Evolutionary conservation across 108 stramenopile genomes (phyloP), one percentile per base, ranked within the genome.

Genomic region (Nannochloropsis oceanica): DNA sequence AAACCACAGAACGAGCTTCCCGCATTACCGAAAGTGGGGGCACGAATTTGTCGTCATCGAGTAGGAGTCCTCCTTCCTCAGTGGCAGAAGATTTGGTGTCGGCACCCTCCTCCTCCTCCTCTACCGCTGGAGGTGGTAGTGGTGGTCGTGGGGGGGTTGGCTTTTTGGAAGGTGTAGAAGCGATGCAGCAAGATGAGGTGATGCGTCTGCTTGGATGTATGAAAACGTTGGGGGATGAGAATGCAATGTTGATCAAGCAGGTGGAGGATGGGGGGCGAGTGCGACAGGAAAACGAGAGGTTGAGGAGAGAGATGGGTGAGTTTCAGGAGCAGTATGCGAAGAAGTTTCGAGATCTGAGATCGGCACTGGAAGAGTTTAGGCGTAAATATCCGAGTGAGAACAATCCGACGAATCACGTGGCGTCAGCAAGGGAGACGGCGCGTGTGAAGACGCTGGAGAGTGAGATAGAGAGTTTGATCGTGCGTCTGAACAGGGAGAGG

Each of bases 141-240:
- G 46, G 18, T 73, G 82, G 27, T 42, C 59, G 79, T 14, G 81
- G 42, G 73, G 79, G 14, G 46, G 82, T 43, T 14, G 86, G 44
- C n/a, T 82, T 59, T n/a, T 50, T 80, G 22, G 86, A 34, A 82
- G 24, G 44, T 46, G 86, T 82, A 25, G 73, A 83, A 59, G 79
- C 82, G 43, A 27, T 42, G 82, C 82, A 86, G 42, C 82, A 86
- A 73, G 86, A 59, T 8, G 86, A 86, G 86, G 82, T 86, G 59
- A 82, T 86, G 86, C 86, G 86, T 59, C 86, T 86, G 59, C 42
- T 86, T 46, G 73, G 46, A 59, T 86, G 86, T 59, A 81, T 86
- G 14, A 82, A 86, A 82, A 86, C 86, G 13, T 59, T 86, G 18
- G 86, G 86, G 34, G 86, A 86, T 82, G 86, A 86, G 42, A 86